These are phyloP conservation scores for Diaporthe eres DNA, from an alignment of 2,329 filamentous ascomycete species.

Conservation along the genomic window DNA sequence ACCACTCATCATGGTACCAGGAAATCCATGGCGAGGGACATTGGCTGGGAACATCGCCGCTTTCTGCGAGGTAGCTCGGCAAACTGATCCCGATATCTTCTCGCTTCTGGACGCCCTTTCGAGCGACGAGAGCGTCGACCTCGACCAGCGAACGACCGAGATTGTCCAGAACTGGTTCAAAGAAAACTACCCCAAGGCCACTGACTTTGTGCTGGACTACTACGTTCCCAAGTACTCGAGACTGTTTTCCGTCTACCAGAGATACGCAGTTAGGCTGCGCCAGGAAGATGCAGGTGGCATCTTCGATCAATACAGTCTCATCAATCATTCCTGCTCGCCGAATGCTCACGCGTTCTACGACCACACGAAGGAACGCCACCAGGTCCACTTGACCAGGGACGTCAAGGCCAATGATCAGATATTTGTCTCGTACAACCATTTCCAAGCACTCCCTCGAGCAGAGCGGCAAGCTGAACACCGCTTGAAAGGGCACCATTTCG, in stretches of 20 bases:
- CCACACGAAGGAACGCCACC: conserved; percentile 38
- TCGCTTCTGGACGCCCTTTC: background rate
- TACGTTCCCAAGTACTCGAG: conserved; percentile 7
- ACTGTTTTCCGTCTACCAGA: conserved; percentile 16
- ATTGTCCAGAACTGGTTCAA: background rate
- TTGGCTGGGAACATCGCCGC: conserved; percentile 34
- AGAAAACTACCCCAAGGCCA: background rate
- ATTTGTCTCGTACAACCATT: conserved; percentile 31
- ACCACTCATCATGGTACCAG: conserved; percentile 36
- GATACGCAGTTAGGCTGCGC: background rate
- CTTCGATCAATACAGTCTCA: conserved; percentile 21
- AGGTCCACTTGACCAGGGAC: conserved; percentile 41
- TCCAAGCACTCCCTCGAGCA: background rate
- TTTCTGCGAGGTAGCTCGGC: background rate
- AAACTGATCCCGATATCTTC: background rate
- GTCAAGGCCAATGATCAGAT: conserved; percentile 43
- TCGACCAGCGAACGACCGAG: background rate
- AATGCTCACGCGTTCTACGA: conserved; percentile 44
- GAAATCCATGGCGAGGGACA: background rate
- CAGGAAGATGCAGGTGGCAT: conserved; percentile 8
- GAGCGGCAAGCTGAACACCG: conserved; percentile 1
- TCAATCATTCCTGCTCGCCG: conserved; percentile 45
- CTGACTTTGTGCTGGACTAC: background rate
- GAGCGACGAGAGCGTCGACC: background rate
- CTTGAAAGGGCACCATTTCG: background rate